These are phyloP conservation scores for Aspergillus versicolor DNA, from an alignment of 2,329 filamentous ascomycete genomes.

Conservation along the genomic window DNA sequence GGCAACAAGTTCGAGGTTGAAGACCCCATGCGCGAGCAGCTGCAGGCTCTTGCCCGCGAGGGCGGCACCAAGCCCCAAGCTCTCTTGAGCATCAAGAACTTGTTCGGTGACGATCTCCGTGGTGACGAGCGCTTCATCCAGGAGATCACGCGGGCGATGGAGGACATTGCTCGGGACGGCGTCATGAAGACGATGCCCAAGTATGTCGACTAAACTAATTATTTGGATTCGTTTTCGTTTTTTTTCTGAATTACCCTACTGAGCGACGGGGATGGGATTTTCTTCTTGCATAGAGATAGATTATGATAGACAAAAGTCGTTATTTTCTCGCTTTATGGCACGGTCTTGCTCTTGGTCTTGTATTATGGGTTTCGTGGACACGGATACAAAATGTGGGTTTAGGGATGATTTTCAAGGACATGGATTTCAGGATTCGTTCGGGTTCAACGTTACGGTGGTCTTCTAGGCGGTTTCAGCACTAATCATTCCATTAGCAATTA, in stretches of 20 bases:
- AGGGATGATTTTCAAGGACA: not conserved
- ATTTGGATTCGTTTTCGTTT: not conserved
- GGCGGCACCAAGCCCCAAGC: conserved; percentile 45
- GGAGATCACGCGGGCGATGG: conserved; percentile 50
- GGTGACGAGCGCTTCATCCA: conserved; percentile 49
- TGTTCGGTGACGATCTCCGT: conserved; percentile 55
- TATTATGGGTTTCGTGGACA: not conserved
- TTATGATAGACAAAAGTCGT: not conserved
- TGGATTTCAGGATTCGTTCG: too few relatives aligned
- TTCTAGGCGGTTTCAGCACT: not conserved
- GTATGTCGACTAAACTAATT: conserved; percentile 43
- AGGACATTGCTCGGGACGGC: conserved; percentile 49
- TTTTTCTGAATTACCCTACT: not conserved
- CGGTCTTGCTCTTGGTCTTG: not conserved
- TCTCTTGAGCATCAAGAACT: conserved; percentile 48
- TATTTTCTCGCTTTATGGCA: not conserved
- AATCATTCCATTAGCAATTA: too few relatives aligned
- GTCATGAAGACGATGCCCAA: conserved; percentile 52
- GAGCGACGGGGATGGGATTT: not conserved
- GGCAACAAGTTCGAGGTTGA: conserved; percentile 44
- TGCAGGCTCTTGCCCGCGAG: conserved; percentile 47
- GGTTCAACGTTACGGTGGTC: not conserved
- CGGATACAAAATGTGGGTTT: not conserved
- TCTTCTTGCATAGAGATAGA: not conserved
- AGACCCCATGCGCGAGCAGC: conserved; percentile 51